A percentile compares a stretch with the other conserved stretches of the same genome.
Conservation (phyloP, 108 stramenopile species). For the Cyclotella distinguenda region DNA sequence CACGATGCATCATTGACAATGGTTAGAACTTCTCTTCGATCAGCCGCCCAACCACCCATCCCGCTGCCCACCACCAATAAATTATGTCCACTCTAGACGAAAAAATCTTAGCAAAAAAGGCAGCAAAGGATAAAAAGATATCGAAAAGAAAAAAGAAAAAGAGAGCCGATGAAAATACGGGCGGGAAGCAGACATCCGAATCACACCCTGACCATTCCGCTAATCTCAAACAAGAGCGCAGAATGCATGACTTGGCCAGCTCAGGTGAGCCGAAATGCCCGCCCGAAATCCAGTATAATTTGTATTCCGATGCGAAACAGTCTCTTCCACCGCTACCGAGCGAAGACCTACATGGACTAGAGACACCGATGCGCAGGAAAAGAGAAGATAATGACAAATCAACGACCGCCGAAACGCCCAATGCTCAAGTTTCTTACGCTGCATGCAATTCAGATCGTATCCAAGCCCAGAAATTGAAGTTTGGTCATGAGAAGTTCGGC, state of each 20-base stretch:
- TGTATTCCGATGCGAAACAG: not conserved
- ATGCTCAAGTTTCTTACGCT: no score
- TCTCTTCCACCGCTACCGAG: not conserved
- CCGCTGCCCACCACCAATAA: no score
- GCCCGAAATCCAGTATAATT: not conserved
- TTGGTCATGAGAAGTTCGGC: no score
- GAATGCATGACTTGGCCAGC: constrained; percentile 8
- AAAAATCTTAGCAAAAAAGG: constrained; percentile 4
- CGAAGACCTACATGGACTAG: not conserved
- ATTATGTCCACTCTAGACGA: constrained; percentile 11
- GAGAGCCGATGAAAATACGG: not conserved
- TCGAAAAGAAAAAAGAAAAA: constrained; percentile 1
- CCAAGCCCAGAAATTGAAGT: no score
- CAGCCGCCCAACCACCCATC: no score
- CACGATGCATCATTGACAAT: no score
- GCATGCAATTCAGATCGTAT: no score
- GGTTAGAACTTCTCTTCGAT: no score
- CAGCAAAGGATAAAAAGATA: constrained; percentile 5
- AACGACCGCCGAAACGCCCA: no score
- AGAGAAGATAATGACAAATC: not conserved
- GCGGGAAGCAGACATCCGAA: not conserved
- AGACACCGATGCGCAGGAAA: not conserved
- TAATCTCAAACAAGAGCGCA: not conserved
- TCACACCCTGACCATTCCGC: not conserved
- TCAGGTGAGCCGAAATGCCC: constrained; percentile 1